Conservation (phyloP, 208 protist genomes). For the Porcisia deanei region DNA sequence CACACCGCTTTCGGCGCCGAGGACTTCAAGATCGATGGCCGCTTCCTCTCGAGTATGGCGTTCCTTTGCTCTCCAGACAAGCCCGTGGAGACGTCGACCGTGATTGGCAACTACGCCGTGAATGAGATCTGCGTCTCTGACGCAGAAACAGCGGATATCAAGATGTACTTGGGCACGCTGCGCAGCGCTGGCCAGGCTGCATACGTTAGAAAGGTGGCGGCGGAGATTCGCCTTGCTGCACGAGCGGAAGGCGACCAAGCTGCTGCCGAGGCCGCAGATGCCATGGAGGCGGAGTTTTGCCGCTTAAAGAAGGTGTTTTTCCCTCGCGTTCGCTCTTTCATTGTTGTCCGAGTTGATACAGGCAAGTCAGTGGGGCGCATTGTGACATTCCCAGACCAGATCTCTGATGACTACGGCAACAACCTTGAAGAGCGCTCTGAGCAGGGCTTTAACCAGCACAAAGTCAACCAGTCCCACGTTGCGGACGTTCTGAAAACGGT, state of each 20-base stretch:
- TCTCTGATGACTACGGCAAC: slow-evolving; percentile 62
- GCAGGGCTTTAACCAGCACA: slow-evolving; percentile 36
- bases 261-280: slow-evolving; percentile 24
- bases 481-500: slow-evolving; percentile 34
- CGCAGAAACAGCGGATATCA: slow-evolving; percentile 29
- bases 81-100: slow-evolving; percentile 33
- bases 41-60: slow-evolving; percentile 32
- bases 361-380: slow-evolving; percentile 36
- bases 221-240: slow-evolving; percentile 23
- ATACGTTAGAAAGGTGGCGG: slow-evolving; percentile 36
- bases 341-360: slow-evolving; percentile 39
- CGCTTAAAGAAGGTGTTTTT: slow-evolving; percentile 48
- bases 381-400: slow-evolving; percentile 43
- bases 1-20: slow-evolving; percentile 35
- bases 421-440: slow-evolving; percentile 60
- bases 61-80: slow-evolving; percentile 43
- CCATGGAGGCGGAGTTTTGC: slow-evolving; percentile 45
- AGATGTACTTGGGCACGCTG: slow-evolving; percentile 34
- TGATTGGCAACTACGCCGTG: slow-evolving; percentile 46
- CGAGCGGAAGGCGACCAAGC: slow-evolving; percentile 19
- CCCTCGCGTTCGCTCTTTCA: slow-evolving; percentile 41
- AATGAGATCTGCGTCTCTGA: slow-evolving; percentile 59
- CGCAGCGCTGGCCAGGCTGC: slow-evolving; percentile 31
- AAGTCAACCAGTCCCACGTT: slow-evolving; percentile 19
- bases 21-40: slow-evolving; percentile 37